Percentiles rank a stretch among this genome's conserved stretches.
Evolutionary conservation across 257 asterid species (phyloP).

Genomic region (Plantago elongata): DNA sequence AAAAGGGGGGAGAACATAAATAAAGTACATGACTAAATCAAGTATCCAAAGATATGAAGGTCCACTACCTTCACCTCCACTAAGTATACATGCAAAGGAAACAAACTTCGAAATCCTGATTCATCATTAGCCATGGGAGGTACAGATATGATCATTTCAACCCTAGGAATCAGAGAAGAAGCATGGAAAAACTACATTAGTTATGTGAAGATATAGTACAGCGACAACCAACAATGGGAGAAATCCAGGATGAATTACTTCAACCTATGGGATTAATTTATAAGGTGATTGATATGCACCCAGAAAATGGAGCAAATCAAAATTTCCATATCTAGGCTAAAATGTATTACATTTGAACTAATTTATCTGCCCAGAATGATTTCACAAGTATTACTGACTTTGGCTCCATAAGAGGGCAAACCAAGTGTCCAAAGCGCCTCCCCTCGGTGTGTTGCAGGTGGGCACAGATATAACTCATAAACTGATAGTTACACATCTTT

Average conservation of each 20-base stretch:
- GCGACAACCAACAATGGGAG: not conserved
- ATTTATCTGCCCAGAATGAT: too few relatives aligned
- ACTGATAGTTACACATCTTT: too few relatives aligned
- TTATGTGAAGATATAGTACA: slow-evolving; percentile 7
- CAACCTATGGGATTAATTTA: too few relatives aligned
- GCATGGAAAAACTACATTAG: slow-evolving; percentile 14
- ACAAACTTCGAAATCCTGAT: slow-evolving; percentile 51
- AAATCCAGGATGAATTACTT: not conserved
- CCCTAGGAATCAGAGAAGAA: slow-evolving; percentile 40
- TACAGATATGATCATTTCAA: slow-evolving; percentile 71
- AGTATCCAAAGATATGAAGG: slow-evolving; percentile 16
- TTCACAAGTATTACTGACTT: too few relatives aligned
- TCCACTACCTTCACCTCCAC: slow-evolving; percentile 66
- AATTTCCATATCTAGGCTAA: too few relatives aligned
- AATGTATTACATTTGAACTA: too few relatives aligned
- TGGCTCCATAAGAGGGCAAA: too few relatives aligned
- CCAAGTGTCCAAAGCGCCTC: too few relatives aligned
- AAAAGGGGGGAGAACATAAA: slow-evolving; percentile 21
- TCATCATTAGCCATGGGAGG: slow-evolving; percentile 63
- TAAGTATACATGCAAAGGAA: slow-evolving; percentile 79
- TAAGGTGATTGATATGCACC: too few relatives aligned
- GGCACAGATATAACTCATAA: too few relatives aligned
- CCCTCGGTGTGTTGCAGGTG: too few relatives aligned
- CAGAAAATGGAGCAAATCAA: too few relatives aligned
- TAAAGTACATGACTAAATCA: slow-evolving; percentile 15